phyloP scores from a whole-genome alignment of 345 rosid species.

The Citrus mangshanensis region DNA sequence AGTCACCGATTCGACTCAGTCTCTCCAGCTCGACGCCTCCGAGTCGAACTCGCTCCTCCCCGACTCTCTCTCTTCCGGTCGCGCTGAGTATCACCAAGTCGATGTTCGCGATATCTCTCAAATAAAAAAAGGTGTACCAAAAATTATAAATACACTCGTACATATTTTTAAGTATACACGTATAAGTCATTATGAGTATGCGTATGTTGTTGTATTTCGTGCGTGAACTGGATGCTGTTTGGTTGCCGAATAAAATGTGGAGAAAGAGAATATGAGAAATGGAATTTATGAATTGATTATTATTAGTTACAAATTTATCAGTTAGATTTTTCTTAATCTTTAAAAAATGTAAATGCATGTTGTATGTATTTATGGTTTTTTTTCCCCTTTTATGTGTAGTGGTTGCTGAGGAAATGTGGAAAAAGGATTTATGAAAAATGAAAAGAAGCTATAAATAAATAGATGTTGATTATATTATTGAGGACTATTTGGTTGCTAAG shows the following conservation, averaged over 20 bases:
- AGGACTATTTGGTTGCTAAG: slow-evolving; percentile 14
- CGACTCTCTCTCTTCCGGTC: slow-evolving; percentile 61
- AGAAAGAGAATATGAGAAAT: not conserved
- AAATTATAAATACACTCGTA: no score
- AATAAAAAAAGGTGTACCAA: slow-evolving; percentile 46
- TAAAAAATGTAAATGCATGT: no score
- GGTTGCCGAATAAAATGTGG: slow-evolving; percentile 6
- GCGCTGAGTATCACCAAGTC: slow-evolving; percentile 60
- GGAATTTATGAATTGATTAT: not conserved
- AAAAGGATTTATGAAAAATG: not conserved
- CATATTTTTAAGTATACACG: no score
- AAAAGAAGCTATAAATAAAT: not conserved
- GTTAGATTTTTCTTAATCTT: no score
- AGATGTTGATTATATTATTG: not conserved
- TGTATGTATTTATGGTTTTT: not conserved
- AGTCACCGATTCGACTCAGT: slow-evolving; percentile 64
- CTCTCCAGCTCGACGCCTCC: slow-evolving; percentile 44
- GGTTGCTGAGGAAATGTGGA: not conserved
- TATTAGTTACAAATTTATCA: no score
- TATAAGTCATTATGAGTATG: no score
- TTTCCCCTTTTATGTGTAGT: not conserved
- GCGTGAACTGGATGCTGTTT: not conserved
- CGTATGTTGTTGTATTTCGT: not conserved
- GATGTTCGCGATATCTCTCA: slow-evolving; percentile 63
- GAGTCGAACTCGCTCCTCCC: slow-evolving; percentile 53